Conservation (phyloP, 345 rosid species). For the Barbarea vulgaris region DNA sequence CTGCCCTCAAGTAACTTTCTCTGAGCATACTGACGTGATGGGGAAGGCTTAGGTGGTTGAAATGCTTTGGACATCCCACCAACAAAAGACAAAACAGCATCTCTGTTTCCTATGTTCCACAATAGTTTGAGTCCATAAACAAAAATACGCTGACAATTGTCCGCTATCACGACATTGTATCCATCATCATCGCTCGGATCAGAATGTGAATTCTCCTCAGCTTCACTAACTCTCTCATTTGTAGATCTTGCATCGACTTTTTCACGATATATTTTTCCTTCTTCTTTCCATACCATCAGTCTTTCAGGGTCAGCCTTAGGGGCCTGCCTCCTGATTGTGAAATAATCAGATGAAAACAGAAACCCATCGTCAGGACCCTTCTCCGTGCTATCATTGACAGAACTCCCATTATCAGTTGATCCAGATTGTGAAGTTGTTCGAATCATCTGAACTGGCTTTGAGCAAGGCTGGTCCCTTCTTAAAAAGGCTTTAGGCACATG, state of each 20-base stretch:
- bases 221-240: constrained; percentile 76
- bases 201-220: constrained; percentile 78
- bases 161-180: constrained; percentile 85
- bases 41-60: constrained; percentile 85
- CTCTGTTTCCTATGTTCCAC: constrained; percentile 89
- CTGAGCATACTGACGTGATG: constrained; percentile 87
- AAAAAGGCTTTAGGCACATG: constrained; percentile 71
- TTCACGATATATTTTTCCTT: constrained; percentile 87
- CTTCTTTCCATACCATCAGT: constrained; percentile 95
- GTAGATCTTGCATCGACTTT: constrained; percentile 80
- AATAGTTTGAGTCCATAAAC: constrained; percentile 81
- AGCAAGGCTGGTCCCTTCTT: constrained; percentile 54
- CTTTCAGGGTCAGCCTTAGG: constrained; percentile 89
- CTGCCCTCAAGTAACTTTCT: constrained; percentile 78
- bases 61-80: constrained; percentile 92
- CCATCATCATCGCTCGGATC: constrained; percentile 98
- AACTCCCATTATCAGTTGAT: constrained; percentile 47
- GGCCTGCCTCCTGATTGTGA: constrained; percentile 92
- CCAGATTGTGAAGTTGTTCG: constrained; percentile 66
- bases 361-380: constrained; percentile 88
- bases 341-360: constrained; percentile 88
- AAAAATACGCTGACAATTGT: constrained; percentile 89
- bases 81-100: constrained; percentile 92
- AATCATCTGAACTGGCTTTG: constrained; percentile 54
- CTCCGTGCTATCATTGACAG: constrained; percentile 42